Percentiles rank a stretch among this genome's conserved stretches.
These are phyloP conservation scores for Monilinia aucupariae DNA, from an alignment of 2,329 filamentous ascomycete genomes.

Conservation along the genomic window DNA sequence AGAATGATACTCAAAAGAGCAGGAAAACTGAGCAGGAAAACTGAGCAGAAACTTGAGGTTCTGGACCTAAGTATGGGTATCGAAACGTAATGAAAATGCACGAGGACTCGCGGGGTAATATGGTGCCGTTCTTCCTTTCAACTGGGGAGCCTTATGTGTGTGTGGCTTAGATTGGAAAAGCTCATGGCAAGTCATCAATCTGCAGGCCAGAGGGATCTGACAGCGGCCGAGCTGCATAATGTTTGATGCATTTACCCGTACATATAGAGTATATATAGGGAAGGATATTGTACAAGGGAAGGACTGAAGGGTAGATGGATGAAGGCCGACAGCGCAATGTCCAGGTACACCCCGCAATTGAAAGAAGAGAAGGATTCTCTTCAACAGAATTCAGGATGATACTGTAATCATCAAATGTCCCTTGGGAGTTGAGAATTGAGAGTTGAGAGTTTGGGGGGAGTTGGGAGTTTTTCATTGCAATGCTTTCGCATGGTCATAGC, in stretches of 20 bases:
- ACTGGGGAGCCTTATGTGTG: neutral
- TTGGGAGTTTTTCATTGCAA: neutral
- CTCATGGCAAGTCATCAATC: neutral
- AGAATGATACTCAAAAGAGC: conserved; percentile 4
- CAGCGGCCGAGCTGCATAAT: neutral
- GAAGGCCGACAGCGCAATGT: neutral
- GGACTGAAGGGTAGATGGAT: neutral
- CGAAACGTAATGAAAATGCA: conserved; percentile 18
- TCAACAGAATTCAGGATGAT: neutral
- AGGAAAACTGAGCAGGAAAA: neutral
- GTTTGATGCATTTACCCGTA: neutral
- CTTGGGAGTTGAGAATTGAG: too few species aligned
- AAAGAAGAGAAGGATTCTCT: neutral
- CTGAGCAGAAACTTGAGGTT: too few species aligned
- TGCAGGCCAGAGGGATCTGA: neutral
- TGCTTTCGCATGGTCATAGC: conserved; percentile 3
- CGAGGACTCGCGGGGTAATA: conserved; percentile 6
- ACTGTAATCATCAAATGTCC: neutral
- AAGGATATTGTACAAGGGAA: neutral
- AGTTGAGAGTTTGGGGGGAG: too few species aligned
- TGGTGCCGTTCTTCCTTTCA: conserved; percentile 13
- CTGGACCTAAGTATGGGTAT: conserved; percentile 10
- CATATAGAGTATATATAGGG: too few species aligned
- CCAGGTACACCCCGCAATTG: neutral
- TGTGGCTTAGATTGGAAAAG: neutral